Evolutionary conservation across 1,284 basidiomycete species (phyloP).

Genomic region (Baeospora myosura): DNA sequence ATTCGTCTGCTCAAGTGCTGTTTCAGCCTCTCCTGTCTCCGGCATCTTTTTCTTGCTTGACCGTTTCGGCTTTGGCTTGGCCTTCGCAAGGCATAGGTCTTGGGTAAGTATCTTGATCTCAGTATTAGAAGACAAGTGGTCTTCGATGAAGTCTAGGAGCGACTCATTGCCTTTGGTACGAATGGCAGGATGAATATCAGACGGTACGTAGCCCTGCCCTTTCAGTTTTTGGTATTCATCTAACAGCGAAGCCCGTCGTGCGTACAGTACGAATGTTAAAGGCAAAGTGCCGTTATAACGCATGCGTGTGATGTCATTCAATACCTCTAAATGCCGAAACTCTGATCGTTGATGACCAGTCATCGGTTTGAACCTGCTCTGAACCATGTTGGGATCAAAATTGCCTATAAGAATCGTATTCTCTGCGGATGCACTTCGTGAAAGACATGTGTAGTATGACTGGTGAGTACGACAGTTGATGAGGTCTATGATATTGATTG

Average conservation of each 20-base stretch:
- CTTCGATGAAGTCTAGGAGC: too few relatives aligned
- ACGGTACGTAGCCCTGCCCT: neutral
- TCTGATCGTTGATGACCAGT: constrained; percentile 18
- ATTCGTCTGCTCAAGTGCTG: too few relatives aligned
- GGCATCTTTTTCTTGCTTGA: too few relatives aligned
- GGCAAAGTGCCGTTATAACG: constrained; percentile 13
- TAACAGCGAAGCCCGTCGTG: neutral
- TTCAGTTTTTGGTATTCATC: neutral
- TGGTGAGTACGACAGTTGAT: constrained; percentile 15
- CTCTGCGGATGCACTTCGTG: constrained; percentile 17
- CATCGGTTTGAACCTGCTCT: too few relatives aligned
- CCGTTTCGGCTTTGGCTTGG: too few relatives aligned
- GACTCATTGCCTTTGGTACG: too few relatives aligned
- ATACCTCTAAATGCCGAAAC: constrained; percentile 21
- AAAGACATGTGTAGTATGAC: constrained; percentile 21
- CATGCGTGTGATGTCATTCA: constrained; percentile 20
- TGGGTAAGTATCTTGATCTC: too few relatives aligned
- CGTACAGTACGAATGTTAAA: neutral
- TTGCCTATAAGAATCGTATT: constrained; percentile 21
- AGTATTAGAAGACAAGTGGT: too few relatives aligned
- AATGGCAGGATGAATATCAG: too few relatives aligned
- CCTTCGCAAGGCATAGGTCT: too few relatives aligned
- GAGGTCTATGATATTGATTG: constrained; percentile 20
- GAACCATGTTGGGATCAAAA: constrained; percentile 14
- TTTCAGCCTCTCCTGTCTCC: too few relatives aligned